phyloP scores from a whole-genome alignment of 306 rosid genomes.

The Sindora glabra region DNA sequence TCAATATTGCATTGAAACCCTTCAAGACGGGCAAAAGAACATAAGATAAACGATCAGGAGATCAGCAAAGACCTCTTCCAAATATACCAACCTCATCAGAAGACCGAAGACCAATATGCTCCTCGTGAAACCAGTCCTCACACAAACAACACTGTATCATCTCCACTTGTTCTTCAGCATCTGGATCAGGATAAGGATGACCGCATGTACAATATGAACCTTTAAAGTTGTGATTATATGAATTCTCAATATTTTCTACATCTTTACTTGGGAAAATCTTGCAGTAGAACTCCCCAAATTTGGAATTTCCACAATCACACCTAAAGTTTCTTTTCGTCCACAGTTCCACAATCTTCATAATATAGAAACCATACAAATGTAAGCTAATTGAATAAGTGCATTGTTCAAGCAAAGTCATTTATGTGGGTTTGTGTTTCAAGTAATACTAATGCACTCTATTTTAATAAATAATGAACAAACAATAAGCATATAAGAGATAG shows the following conservation, averaged over 20 bases:
- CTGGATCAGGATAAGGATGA: slow-evolving; percentile 95
- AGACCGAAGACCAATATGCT: slow-evolving; percentile 79
- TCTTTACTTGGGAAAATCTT: slow-evolving; percentile 76
- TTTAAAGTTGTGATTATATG: slow-evolving; percentile 84
- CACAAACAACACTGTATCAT: slow-evolving; percentile 96
- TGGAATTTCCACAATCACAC: slow-evolving; percentile 97
- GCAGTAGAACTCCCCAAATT: slow-evolving; percentile 84
- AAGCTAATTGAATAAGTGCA: not conserved
- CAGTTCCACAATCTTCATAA: slow-evolving; percentile 74
- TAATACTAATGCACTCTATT: not conserved
- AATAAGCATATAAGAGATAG: not conserved
- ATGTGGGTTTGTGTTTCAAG: not conserved
- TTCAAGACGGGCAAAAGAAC: not conserved
- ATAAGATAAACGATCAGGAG: not conserved
- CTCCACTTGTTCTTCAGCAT: slow-evolving; percentile 82
- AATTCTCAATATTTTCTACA: slow-evolving; percentile 61
- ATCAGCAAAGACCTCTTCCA: not conserved
- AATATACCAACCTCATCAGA: slow-evolving; percentile 68
- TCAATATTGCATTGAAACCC: not conserved
- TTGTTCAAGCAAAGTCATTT: not conserved
- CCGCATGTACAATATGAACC: slow-evolving; percentile 89
- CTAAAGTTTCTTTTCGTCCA: slow-evolving; percentile 96
- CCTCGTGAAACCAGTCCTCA: slow-evolving; percentile 99
- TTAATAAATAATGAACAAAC: not conserved
- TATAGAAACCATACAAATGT: slow-evolving; percentile 14